Evolutionary conservation across 1,284 basidiomycete genomes (phyloP), one percentile per base, ranked within the genome.

Genomic region (Exobasidium cylindrosporum): DNA sequence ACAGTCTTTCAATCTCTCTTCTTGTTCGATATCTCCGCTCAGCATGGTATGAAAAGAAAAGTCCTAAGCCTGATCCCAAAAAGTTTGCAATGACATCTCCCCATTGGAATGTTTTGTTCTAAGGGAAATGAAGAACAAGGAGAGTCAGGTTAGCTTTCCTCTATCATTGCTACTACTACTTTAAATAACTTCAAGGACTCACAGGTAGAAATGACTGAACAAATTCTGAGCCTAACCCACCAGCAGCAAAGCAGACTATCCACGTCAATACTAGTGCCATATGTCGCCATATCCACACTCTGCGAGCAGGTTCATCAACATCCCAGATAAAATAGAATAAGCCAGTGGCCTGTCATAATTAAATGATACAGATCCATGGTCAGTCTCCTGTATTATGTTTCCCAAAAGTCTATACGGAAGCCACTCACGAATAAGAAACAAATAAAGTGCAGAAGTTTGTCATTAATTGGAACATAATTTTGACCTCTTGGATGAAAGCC

Each of bases 241-340:
- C 92, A 5, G 71, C 67, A 49, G 70, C 1, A 31, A 77, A 66
- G 43, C 72, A 73, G 0, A 67, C 83, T 56, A 89, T 76, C 1
- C 81, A 78, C 0, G 90, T 89, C 64, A 90, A 83, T 47, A 89
- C 85, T 14, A 91, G 81, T 3, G 86, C 84, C 7, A 86, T 84
- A 75, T 89, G 84, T n/a, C 90, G 84, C 92, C 92, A 94, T 68
- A 90, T 86, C 87, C 88, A 90, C 78, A 90, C 85, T 64, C 88
- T 54, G 1, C 72, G 50, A 1, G 67, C 75, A 0, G 64, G 57
- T 63, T 93, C 90, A 67, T 93, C 90, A 11, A 92, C 87, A 69
- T 91, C 90, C 63, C 90, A 86, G 54, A 92, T 90, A 73, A 90
- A 89, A 80, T 91, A 94, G 80, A 92, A 92, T 4, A 91, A 84